Percentiles rank a stretch among this genome's conserved stretches.
phyloP scores from a whole-genome alignment of 2,329 filamentous ascomycete genomes.

The Trichoderma atroviride region DNA sequence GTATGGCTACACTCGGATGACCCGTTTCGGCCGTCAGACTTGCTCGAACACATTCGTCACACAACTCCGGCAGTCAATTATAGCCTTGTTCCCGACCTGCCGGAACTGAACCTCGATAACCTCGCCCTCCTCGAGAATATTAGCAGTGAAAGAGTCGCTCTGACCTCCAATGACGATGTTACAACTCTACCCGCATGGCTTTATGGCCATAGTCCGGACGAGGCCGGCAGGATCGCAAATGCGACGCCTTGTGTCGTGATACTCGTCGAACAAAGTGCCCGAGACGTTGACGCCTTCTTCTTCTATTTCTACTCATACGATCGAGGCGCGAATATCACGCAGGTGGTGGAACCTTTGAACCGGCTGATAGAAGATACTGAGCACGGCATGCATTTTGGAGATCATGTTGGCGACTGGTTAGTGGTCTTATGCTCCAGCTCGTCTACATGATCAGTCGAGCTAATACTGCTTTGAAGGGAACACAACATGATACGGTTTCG shows the following conservation, averaged over 20 bases:
- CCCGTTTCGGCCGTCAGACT: slow-evolving; percentile 9
- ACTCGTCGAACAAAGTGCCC: not conserved
- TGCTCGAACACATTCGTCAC: slow-evolving; percentile 14
- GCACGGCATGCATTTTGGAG: slow-evolving; percentile 14
- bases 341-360: slow-evolving; percentile 13
- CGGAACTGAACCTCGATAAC: slow-evolving; percentile 9
- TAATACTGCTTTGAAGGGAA: not conserved
- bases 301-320: slow-evolving; percentile 21
- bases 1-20: slow-evolving; percentile 18
- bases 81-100: not conserved
- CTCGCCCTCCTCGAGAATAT: slow-evolving; percentile 4
- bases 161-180: slow-evolving; percentile 5
- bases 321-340: slow-evolving; percentile 13
- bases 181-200: slow-evolving; percentile 6
- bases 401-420: slow-evolving; percentile 6
- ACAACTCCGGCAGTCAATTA: slow-evolving; percentile 6
- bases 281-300: slow-evolving; percentile 1
- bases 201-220: not conserved
- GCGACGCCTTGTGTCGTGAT: slow-evolving; percentile 8
- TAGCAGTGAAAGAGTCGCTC: not conserved
- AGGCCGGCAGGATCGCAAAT: slow-evolving; percentile 4
- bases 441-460: not conserved
- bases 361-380: slow-evolving; percentile 14
- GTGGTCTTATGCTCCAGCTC: not conserved
- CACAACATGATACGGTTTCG: slow-evolving; percentile 16